Evolutionary conservation across 2,329 filamentous ascomycete genomes (phyloP).

Genomic region (Xylaria sp.): DNA sequence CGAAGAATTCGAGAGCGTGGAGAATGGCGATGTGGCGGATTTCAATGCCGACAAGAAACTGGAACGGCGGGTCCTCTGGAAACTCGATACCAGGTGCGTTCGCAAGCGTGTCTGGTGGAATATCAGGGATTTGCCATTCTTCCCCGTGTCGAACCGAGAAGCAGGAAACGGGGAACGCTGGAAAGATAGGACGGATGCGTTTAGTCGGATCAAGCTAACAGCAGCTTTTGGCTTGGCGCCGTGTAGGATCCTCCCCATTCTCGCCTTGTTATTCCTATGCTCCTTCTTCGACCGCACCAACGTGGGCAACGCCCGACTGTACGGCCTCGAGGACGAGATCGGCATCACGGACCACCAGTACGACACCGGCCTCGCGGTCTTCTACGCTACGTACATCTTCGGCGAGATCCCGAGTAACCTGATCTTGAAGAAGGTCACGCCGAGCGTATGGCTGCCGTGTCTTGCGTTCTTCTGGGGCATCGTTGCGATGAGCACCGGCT

Average conservation of each 20-base stretch:
- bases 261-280: constrained; percentile 73
- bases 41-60: constrained; percentile 44
- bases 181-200: background rate
- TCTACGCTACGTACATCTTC: constrained; percentile 72
- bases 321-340: constrained; percentile 69
- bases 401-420: constrained; percentile 74
- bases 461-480: constrained; percentile 68
- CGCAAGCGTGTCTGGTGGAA: background rate
- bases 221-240: background rate
- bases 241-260: constrained; percentile 67
- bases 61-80: constrained; percentile 60
- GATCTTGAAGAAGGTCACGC: constrained; percentile 69
- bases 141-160: background rate
- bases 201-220: background rate
- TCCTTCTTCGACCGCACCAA: constrained; percentile 77
- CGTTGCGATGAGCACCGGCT: constrained; percentile 67
- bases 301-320: constrained; percentile 75
- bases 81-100: constrained; percentile 63
- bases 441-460: constrained; percentile 68
- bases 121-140: background rate
- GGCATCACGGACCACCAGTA: constrained; percentile 71
- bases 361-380: constrained; percentile 71
- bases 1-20: constrained; percentile 43
- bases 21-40: constrained; percentile 39
- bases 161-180: background rate